A percentile compares a stretch with the other conserved stretches of the same genome.
Conservation (phyloP, 169 alveolate species). For the Neospora caninum region DNA sequence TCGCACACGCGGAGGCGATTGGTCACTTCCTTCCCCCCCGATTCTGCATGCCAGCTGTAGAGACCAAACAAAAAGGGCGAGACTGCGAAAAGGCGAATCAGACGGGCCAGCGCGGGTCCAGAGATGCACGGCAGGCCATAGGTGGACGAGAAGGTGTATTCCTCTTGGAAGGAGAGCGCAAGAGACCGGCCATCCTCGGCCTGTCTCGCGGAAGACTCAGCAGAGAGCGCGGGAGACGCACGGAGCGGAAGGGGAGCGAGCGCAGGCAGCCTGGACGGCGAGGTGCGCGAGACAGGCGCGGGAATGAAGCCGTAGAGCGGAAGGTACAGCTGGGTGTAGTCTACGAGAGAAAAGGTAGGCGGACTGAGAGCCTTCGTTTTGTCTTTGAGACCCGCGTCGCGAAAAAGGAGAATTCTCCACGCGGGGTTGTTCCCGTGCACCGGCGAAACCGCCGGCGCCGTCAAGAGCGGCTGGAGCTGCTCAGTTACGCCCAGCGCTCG, state of each 20-base stretch:
- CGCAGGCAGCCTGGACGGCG: neutral
- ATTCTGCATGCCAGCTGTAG: neutral
- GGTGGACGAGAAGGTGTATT: neutral
- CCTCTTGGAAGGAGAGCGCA: neutral
- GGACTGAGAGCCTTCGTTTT: neutral
- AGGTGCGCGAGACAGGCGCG: neutral
- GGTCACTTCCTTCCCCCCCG: neutral
- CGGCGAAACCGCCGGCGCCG: neutral
- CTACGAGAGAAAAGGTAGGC: neutral
- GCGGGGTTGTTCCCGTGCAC: constrained; percentile 20
- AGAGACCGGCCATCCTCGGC: neutral
- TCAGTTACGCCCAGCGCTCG: neutral
- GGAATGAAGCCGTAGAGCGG: constrained; percentile 27
- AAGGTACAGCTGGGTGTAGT: neutral
- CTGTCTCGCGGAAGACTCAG: neutral
- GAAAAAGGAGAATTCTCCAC: neutral
- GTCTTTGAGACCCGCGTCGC: neutral
- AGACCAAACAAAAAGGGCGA: neutral
- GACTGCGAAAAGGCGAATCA: neutral
- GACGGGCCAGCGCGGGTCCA: neutral
- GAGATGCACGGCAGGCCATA: neutral
- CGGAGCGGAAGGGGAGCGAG: too few relatives aligned
- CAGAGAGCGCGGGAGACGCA: too few relatives aligned
- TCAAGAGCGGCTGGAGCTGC: neutral
- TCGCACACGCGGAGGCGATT: constrained; percentile 30